Evolutionary conservation across 2,329 filamentous ascomycete species (phyloP).

Genomic region (Nemania sp.): DNA sequence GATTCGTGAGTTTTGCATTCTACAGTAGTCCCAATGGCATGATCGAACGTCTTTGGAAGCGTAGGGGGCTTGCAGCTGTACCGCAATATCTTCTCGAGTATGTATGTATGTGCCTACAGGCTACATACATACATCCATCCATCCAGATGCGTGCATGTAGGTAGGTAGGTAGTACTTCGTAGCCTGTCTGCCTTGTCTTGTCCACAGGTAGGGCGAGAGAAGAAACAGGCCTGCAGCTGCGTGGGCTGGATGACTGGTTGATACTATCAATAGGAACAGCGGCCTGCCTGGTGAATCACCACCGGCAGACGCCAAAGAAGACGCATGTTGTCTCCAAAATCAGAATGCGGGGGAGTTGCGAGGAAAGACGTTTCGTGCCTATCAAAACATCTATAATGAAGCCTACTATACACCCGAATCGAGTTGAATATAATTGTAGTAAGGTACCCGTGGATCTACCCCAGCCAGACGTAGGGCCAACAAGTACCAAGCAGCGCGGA

Average conservation of each 20-base stretch:
- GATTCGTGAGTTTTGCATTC: not conserved
- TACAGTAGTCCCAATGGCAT: not conserved
- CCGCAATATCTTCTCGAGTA: too few relatives aligned
- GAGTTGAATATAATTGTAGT: too few relatives aligned
- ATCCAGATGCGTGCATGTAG: too few relatives aligned
- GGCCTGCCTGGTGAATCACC: not conserved
- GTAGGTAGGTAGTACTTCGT: not conserved
- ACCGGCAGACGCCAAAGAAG: too few relatives aligned
- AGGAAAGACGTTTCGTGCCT: not conserved
- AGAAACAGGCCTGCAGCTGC: not conserved
- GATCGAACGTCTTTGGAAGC: not conserved
- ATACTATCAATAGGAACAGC: slow-evolving; percentile 4
- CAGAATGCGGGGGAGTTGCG: slow-evolving; percentile 7
- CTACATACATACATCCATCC: not conserved
- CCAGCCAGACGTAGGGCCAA: too few relatives aligned
- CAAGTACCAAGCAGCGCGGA: slow-evolving; percentile 20
- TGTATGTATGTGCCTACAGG: too few relatives aligned
- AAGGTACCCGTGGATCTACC: too few relatives aligned
- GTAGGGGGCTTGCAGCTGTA: not conserved
- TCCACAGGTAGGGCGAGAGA: not conserved
- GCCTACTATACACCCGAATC: too few relatives aligned
- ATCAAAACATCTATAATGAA: too few relatives aligned
- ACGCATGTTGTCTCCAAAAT: too few relatives aligned
- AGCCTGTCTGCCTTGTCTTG: not conserved
- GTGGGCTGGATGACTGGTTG: not conserved